Evolutionary conservation across 495 filamentous ascomycete species (phyloP).

Genomic region (Penicillium angulare): DNA sequence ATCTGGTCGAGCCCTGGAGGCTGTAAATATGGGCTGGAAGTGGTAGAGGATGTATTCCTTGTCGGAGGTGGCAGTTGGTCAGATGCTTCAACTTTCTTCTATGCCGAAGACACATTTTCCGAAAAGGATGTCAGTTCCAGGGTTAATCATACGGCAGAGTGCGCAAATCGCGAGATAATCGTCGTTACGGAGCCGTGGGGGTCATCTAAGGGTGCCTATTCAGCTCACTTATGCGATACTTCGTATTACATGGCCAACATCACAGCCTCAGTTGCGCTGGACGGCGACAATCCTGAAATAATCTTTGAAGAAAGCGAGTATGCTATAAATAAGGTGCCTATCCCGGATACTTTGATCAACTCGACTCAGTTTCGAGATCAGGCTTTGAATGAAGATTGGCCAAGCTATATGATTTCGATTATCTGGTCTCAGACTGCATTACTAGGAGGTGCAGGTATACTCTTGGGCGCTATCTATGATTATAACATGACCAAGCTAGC

Average conservation of each 20-base stretch:
- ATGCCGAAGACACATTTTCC: not conserved
- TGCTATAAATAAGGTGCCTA: slow-evolving; percentile 6
- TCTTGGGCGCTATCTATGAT: slow-evolving; percentile 20
- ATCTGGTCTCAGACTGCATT: slow-evolving; percentile 4
- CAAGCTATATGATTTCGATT: slow-evolving; percentile 25
- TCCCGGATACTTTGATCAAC: slow-evolving; percentile 19
- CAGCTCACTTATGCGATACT: slow-evolving; percentile 22
- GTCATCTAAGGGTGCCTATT: not conserved
- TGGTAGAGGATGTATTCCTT: not conserved
- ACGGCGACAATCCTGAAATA: slow-evolving; percentile 16
- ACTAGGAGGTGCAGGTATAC: slow-evolving; percentile 11
- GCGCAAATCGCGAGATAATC: slow-evolving; percentile 12
- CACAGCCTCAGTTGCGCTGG: slow-evolving; percentile 16
- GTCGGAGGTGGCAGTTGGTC: slow-evolving; percentile 24
- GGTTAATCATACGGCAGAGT: slow-evolving; percentile 6
- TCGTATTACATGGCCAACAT: slow-evolving; percentile 34
- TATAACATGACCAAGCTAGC: slow-evolving; percentile 20
- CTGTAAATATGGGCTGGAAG: slow-evolving; percentile 14
- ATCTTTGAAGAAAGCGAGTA: slow-evolving; percentile 25
- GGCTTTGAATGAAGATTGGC: slow-evolving; percentile 18
- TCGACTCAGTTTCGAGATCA: slow-evolving; percentile 11
- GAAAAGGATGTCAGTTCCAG: not conserved
- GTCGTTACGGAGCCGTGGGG: slow-evolving; percentile 18
- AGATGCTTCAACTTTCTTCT: slow-evolving; percentile 16
- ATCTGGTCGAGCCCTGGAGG: slow-evolving; percentile 15